Base-by-base conservation (phyloP, 2,329 filamentous ascomycete genomes). In the Niveomyces coronatus region DNA sequence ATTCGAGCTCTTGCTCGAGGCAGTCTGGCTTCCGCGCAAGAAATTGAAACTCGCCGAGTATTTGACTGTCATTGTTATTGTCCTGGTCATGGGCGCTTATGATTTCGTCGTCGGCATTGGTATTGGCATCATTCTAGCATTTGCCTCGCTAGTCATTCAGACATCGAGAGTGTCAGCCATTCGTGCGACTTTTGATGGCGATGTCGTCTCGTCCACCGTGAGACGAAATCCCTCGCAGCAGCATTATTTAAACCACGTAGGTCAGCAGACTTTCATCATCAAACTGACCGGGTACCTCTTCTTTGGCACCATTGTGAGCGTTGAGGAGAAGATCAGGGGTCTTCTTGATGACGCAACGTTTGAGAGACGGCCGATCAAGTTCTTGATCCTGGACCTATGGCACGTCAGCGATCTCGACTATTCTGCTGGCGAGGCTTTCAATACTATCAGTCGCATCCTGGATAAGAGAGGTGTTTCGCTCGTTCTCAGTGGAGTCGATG, bases 201-300 rank as follows among this genome's bases (percentile, higher is more conserved):
- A 87, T 31, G 79, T 91, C 42, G 86, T 91, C 4, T 82, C 85
- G 23, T 96, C 91, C 1, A 95, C 91, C 0, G 91, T 98, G 19
- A 76, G 91, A 37, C 79, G 91, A 38, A 94, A 94, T 48, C 85
- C 85, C 1, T 79, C 87, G 4, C 91, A 98, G 50, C 81, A 88
- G 43, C 78, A 83, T 42, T 98, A 91, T 53, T 67, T 98, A 4
- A 79, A 80, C 44, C 74, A 89, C 47, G 88, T 91, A 13, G 88
- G 89, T 3, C 74, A 76, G 22, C 91, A 98, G 55, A 91, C 93
- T 23, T 82, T 85, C 42, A 79, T 96, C 35, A 82, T 94, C 52
- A 96, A 96, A 58, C 71, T 98, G 13, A 82, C 84, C 0, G 89
- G 91, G 0, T 96, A 89, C 53, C 74, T 98, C n/a, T 98, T 98